phyloP scores from a whole-genome alignment of 257 asterid species.

The Solanum chilense region DNA sequence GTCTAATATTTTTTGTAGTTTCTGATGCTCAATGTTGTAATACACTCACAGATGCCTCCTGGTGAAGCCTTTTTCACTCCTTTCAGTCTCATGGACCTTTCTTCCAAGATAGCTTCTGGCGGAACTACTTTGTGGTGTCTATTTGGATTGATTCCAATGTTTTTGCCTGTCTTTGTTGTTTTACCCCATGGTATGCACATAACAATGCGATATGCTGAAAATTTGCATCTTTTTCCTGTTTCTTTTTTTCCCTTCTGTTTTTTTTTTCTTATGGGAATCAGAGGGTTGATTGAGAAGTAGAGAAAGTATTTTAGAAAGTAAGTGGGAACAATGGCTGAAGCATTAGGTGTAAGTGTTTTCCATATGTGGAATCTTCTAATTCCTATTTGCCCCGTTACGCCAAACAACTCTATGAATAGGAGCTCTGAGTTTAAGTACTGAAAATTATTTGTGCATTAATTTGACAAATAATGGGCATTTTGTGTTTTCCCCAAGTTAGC shows the following conservation, averaged over 20 bases:
- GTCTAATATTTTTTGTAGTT: constrained; percentile 8
- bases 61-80: constrained; percentile 31
- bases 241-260: background rate
- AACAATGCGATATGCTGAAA: background rate
- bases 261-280: background rate
- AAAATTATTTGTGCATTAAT: background rate
- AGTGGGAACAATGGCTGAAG: background rate
- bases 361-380: background rate
- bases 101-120: constrained; percentile 21
- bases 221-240: background rate
- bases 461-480: background rate
- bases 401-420: background rate
- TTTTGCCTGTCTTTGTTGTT: constrained; percentile 11
- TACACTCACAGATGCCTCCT: constrained; percentile 28
- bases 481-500: background rate
- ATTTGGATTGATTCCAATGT: constrained; percentile 32
- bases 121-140: constrained; percentile 19
- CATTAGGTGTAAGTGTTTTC: background rate
- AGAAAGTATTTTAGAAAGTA: background rate
- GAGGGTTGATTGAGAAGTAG: background rate
- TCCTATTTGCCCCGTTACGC: background rate
- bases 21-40: constrained; percentile 34
- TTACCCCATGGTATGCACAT: constrained; percentile 5
- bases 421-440: background rate
- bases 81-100: constrained; percentile 23